Conservation (phyloP, 345 rosid species). For the Xanthoceras sorbifolium region DNA sequence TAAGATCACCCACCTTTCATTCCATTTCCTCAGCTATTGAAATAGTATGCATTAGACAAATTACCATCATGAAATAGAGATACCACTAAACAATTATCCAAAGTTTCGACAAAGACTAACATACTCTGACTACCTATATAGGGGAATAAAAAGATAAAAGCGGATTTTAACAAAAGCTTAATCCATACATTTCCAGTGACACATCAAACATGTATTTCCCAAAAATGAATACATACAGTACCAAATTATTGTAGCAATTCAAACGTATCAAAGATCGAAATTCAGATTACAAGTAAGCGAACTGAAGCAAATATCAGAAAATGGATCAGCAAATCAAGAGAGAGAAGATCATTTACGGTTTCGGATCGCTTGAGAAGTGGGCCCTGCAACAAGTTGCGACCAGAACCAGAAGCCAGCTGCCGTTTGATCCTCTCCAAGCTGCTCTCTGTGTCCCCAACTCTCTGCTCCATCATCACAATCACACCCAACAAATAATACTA, state of each 20-base stretch:
- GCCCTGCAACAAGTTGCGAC: slow-evolving; percentile 85
- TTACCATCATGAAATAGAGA: background rate
- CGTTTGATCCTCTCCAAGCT: slow-evolving; percentile 98
- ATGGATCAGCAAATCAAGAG: slow-evolving; percentile 9
- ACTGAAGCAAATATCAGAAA: background rate
- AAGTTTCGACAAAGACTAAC: background rate
- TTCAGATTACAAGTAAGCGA: background rate
- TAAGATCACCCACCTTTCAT: slow-evolving; percentile 93
- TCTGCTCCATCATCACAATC: slow-evolving; percentile 37
- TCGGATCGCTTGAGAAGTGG: slow-evolving; percentile 99
- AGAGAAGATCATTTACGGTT: slow-evolving; percentile 53
- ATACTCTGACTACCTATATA: too few relatives aligned
- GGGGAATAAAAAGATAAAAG: background rate
- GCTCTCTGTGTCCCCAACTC: slow-evolving; percentile 59
- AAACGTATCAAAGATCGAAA: background rate
- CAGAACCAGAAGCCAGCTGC: slow-evolving; percentile 92
- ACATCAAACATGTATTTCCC: background rate
- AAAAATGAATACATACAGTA: background rate
- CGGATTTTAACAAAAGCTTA: background rate
- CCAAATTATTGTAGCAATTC: background rate
- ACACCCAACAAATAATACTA: background rate
- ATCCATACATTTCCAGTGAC: background rate
- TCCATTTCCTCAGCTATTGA: slow-evolving; percentile 93
- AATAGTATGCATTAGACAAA: background rate
- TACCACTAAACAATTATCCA: background rate